Evolutionary conservation across 1,284 basidiomycete species (phyloP).

Genomic region (Schizophyllum commune): DNA sequence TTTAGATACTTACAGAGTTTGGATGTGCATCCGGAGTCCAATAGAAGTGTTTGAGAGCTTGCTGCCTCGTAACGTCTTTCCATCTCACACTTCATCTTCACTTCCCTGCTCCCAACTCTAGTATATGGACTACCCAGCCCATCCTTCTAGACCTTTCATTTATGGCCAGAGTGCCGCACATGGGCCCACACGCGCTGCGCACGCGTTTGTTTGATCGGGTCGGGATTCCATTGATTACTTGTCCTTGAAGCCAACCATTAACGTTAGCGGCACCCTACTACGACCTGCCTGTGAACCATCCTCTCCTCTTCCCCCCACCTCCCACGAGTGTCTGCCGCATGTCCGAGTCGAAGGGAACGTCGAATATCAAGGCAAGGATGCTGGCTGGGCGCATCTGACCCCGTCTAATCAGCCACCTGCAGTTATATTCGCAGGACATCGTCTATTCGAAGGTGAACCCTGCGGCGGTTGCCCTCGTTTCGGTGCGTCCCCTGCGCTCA

Average conservation of each 20-base stretch:
- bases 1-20: neutral
- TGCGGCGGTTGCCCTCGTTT: slow-evolving; percentile 40
- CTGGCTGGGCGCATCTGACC: neutral
- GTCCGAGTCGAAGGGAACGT: neutral
- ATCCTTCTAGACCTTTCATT: too few relatives aligned
- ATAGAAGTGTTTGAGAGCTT: too few relatives aligned
- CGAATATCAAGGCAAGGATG: neutral
- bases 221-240: neutral
- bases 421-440: slow-evolving; percentile 77
- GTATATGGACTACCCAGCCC: too few relatives aligned
- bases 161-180: neutral
- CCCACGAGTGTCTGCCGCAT: neutral
- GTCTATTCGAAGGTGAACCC: slow-evolving; percentile 44
- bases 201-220: neutral
- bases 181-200: neutral
- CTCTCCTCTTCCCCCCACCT: neutral
- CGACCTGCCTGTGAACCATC: neutral
- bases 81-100: too few relatives aligned
- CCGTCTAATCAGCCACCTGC: neutral
- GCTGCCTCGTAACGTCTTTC: too few relatives aligned
- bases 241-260: neutral
- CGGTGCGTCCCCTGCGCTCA: slow-evolving; percentile 29
- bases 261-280: neutral
- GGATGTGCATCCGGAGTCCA: neutral
- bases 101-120: too few relatives aligned